Percentiles rank a stretch among this genome's conserved stretches.
Conservation (phyloP, 2,329 filamentous ascomycete genomes). For the Arthrobotrys iridis region DNA sequence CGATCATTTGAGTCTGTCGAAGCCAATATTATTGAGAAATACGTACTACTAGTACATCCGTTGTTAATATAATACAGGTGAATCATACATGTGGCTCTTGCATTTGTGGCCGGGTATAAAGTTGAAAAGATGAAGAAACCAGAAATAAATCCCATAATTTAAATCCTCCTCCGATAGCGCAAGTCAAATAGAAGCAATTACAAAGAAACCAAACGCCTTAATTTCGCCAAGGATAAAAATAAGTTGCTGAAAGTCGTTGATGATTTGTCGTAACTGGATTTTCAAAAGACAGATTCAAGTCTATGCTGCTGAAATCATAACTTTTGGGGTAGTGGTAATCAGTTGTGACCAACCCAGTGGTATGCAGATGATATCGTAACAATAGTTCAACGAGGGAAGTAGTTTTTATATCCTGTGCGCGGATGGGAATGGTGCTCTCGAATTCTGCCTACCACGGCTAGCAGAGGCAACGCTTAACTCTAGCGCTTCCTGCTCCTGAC, state of each 20-base stretch:
- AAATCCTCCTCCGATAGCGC: constrained; percentile 17
- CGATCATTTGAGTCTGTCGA: background rate
- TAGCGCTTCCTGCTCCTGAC: constrained; percentile 43
- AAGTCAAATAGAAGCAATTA: background rate
- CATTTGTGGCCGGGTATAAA: constrained; percentile 25
- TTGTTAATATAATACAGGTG: constrained; percentile 39
- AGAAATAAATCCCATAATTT: background rate
- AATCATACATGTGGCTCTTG: constrained; percentile 36
- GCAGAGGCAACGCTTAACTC: constrained; percentile 45
- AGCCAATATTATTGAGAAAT: background rate
- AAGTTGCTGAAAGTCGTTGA: constrained; percentile 16
- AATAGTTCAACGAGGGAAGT: background rate
- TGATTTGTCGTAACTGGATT: constrained; percentile 12
- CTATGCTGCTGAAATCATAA: constrained; percentile 46
- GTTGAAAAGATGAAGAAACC: background rate
- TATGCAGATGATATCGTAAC: background rate
- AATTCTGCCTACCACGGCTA: constrained; percentile 34
- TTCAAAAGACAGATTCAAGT: constrained; percentile 13
- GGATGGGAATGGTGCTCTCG: constrained; percentile 36
- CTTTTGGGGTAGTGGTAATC: constrained; percentile 25
- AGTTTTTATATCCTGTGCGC: constrained; percentile 34
- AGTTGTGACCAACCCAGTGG: background rate
- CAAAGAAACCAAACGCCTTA: constrained; percentile 44
- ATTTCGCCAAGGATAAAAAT: constrained; percentile 22
- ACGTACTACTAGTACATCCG: constrained; percentile 34